phyloP scores from a whole-genome alignment of 192 early-diverging fungal species.

The Lobulomyces angularis region DNA sequence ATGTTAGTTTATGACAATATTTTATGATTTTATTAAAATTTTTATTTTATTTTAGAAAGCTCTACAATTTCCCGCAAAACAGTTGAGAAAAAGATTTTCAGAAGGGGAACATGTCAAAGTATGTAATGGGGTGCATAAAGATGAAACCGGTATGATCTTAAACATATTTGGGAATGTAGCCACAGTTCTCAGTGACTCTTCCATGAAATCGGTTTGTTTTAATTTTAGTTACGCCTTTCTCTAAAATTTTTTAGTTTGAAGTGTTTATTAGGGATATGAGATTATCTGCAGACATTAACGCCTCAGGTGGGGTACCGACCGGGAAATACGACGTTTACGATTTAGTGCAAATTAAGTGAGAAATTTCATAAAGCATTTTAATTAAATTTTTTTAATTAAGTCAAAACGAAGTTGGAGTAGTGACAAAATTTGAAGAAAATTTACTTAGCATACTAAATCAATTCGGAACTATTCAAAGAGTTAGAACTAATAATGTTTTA shows the following conservation, averaged over 20 bases:
- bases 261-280: slow-evolving; percentile 86
- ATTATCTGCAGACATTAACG: slow-evolving; percentile 57
- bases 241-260: slow-evolving; percentile 35
- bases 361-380: slow-evolving; percentile 5
- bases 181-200: slow-evolving; percentile 50
- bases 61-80: slow-evolving; percentile 15
- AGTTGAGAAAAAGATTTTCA: slow-evolving; percentile 81
- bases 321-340: slow-evolving; percentile 80
- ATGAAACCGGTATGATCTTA: slow-evolving; percentile 80
- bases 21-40: slow-evolving; percentile 11
- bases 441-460: slow-evolving; percentile 68
- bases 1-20: slow-evolving; percentile 9
- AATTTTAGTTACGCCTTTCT: slow-evolving; percentile 9
- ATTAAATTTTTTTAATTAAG: slow-evolving; percentile 9
- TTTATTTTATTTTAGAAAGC: not conserved
- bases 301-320: slow-evolving; percentile 28
- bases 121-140: slow-evolving; percentile 68
- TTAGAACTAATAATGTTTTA: slow-evolving; percentile 4
- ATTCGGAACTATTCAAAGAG: too few relatives aligned
- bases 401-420: slow-evolving; percentile 55
- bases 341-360: slow-evolving; percentile 66
- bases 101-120: slow-evolving; percentile 92
- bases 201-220: slow-evolving; percentile 12
- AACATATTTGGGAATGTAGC: slow-evolving; percentile 67
- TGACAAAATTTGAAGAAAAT: slow-evolving; percentile 68